A percentile compares a stretch with the other conserved stretches of the same genome.
Evolutionary conservation across 768 basidiomycete species (phyloP).

Genomic region (Termitomyces bulborhizus): DNA sequence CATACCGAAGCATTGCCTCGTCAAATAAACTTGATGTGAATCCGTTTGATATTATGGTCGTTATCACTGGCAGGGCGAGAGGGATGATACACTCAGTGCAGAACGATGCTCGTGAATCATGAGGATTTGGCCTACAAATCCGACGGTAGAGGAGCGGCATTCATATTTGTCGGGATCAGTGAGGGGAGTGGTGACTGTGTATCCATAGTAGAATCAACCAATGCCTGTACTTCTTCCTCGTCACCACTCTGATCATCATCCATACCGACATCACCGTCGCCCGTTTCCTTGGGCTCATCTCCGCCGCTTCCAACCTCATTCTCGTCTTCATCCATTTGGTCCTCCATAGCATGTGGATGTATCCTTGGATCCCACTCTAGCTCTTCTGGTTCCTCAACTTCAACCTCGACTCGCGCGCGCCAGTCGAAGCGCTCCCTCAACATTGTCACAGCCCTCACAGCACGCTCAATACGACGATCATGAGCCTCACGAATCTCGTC

Average conservation of each 20-base stretch:
- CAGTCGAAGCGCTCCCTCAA: constrained; percentile 77
- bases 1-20: not conserved
- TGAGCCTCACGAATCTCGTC: constrained; percentile 62
- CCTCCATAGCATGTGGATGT: constrained; percentile 5
- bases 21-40: not conserved
- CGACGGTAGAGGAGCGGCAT: not conserved
- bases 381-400: constrained; percentile 75
- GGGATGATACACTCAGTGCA: no score
- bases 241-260: constrained; percentile 16
- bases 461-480: constrained; percentile 70
- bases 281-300: constrained; percentile 22
- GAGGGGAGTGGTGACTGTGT: constrained; percentile 15
- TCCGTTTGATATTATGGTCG: not conserved
- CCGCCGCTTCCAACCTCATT: constrained; percentile 20
- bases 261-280: constrained; percentile 18
- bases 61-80: not conserved
- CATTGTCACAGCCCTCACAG: constrained; percentile 73
- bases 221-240: constrained; percentile 25
- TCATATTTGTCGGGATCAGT: not conserved
- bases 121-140: not conserved
- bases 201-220: constrained; percentile 22
- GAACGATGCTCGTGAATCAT: not conserved
- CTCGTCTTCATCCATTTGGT: constrained; percentile 10
- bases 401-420: constrained; percentile 75
- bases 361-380: constrained; percentile 61